Base-by-base conservation (phyloP, 805 yeast genomes). In the Wickerhamiella qilinensis region DNA sequence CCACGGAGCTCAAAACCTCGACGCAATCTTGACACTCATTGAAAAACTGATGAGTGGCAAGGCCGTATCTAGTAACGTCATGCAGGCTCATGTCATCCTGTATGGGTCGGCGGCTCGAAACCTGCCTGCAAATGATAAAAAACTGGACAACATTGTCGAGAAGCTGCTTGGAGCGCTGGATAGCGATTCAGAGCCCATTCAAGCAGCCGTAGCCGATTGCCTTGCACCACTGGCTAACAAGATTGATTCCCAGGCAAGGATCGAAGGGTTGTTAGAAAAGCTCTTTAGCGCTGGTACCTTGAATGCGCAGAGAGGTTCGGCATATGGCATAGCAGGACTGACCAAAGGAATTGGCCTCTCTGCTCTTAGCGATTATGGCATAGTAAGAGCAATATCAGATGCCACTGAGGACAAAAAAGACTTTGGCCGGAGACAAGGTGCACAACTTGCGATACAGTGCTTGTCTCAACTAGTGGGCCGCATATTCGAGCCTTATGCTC, bases 51-150 rank as follows among this genome's bases (percentile, higher is more conserved):
- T 41, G 11, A 33, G 18, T 16, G 31, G 35, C 19, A 33, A 33
- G 3, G 7, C n/a, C 31, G n/a, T 30, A 8, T 18, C 27, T 16
- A 36, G 28, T 19, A 38, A 32, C 15, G 37, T 34, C 6, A 22
- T 33, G 2, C 37, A 38, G 30, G 43, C 46, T 17, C 41, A 46
- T 20, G 81, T 91, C 48, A 78, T 91, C 41, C 63, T 88, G 33
- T 91, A 88, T 52, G 98, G 98, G 49, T 73, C 91, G 3, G 68
- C 86, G 45, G 97, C 94, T 1, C 78, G 80, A 43, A 94, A 91
- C 62, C 67, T 91, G 57, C 63, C 70, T 14, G 49, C 70, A 0
- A 58, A 67, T 18, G 98, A 91, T 52, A 49, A 65, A 1, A 71
- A 95, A 54, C 63, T 86, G 37, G 44, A 48, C 5, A 60, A 65